Evolutionary conservation across 305 asterid genomes (phyloP), one percentile per base, ranked within the genome.

Genomic region (Vinca major): DNA sequence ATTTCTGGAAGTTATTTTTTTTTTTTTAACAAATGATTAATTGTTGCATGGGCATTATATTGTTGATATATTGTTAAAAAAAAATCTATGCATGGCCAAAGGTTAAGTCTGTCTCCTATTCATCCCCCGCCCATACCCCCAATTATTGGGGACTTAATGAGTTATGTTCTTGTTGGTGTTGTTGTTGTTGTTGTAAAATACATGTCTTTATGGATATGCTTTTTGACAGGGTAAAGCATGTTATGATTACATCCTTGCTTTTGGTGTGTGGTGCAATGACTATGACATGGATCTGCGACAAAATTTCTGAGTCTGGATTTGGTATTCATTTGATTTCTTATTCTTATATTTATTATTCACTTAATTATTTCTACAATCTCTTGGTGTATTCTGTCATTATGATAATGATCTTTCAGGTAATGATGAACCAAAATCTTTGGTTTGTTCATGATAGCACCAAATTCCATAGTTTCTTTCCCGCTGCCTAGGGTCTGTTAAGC

Each of bases 251-350:
- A 68, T 79, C 94, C 45, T 82, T 75, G 50, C 82, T 81, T 72
- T 78, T 93, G 86, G 99, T 86, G 65, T 87, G 88, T 74, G 99
- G 99, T 78, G 99, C 97, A 43, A 91, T 93, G 96, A 89, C 96
- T 71, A 84, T 83, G 85, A 85, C 91, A 62, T 89, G 97, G 97
- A 93, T 93, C 44, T 91, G 92, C 52, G 99, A 93, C 82, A 85
- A 83, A 81, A 93, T 93, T 76, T 33, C 99, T 3, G 97, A 91
- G 77, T 85, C 96, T 47, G 99, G 99, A 74, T 93, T 93, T 73
- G 99, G 97, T 93, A 93, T 40, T 45, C 45, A 41, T 63, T 62
- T 43, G 53, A 54, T 70, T 57, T 47, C 43, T 66, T 20, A 63
- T 65, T 62, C 20, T 68, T 65, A 10, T 63, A 52, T 47, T 44